Evolutionary conservation across 331 rosid species (phyloP), one percentile per base, ranked within the genome.

Genomic region (Erythrophleum ivorense): DNA sequence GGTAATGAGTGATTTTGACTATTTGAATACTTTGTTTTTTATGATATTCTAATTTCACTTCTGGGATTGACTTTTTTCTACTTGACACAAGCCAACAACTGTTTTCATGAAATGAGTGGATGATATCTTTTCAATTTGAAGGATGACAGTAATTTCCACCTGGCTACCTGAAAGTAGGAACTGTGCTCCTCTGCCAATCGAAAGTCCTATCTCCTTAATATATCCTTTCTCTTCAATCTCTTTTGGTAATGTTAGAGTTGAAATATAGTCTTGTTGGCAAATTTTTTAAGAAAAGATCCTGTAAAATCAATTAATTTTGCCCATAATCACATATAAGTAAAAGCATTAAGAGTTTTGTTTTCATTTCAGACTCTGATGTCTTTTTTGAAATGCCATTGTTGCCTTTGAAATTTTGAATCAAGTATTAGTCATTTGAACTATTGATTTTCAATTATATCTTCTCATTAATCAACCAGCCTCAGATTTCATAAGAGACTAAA

Each of bases 71-170:
- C 79, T 71, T 62, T n/a, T 68, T 16, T 85, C 19, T 50, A 24
- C 29, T 34, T 80, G 68, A 48, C 57, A 36, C 71, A 66, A 36
- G 63, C 64, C 68, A 63, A 24, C 40, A 10, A 48, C 45, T n/a
- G 5, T 81, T 55, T 78, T 67, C 73, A 5, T 36, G 76, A 80
- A 77, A 66, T 77, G 64, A 21, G 71, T 34, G 63, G 64, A 81
- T 48, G 67, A 43, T 72, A 29, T 75, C 15, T 19, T 78, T 58
- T 71, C 50, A 63, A 50, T 64, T 5, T 29, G 34, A 45, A 50
- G n/a, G 67, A 85, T 12, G 80, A 38, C 73, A 78, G 18, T 21
- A 29, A 18, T 68, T 81, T 40, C 75, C 71, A 45, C 54, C 50
- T 19, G 29, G 55, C 59, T 57, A 66, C 43, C 45, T 71, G 24